Percentiles rank a stretch among this genome's conserved stretches.
phyloP scores from a whole-genome alignment of 768 basidiomycete species.

The Kwoniella dendrophila region DNA sequence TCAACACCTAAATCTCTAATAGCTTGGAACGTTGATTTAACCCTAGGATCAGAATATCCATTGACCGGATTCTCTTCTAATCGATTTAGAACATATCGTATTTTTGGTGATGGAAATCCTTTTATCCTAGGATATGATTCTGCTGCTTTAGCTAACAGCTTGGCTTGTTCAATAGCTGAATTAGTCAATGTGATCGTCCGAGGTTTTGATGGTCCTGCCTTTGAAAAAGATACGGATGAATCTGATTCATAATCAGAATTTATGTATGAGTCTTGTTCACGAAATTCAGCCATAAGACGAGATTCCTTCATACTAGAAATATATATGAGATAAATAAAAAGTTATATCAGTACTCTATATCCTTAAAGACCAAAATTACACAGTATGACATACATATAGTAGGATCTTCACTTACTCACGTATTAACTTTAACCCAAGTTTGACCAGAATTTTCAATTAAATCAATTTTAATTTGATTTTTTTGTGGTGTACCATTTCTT shows the following conservation, averaged over 20 bases:
- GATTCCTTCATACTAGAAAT: conserved; percentile 70
- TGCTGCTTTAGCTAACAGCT: conserved; percentile 69
- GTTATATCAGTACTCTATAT: not conserved
- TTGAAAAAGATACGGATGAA: not conserved
- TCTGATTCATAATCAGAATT: conserved; percentile 64
- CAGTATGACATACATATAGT: not conserved
- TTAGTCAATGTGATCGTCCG: conserved; percentile 63
- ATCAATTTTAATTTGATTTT: conserved; percentile 67
- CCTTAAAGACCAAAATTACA: no score
- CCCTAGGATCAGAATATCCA: conserved; percentile 59
- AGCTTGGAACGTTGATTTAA: conserved; percentile 64
- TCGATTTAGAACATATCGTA: conserved; percentile 69
- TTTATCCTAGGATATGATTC: conserved; percentile 61
- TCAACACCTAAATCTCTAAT: conserved; percentile 68
- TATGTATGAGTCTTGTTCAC: conserved; percentile 79
- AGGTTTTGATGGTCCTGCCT: conserved; percentile 10
- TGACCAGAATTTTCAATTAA: conserved; percentile 74
- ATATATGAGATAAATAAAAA: not conserved
- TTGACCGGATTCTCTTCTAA: conserved; percentile 60
- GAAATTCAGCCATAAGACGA: conserved; percentile 75
- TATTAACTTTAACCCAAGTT: conserved; percentile 82
- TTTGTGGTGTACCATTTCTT: no score
- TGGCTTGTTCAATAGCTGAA: conserved; percentile 71
- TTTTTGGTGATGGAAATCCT: conserved; percentile 51
- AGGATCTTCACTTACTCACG: conserved; percentile 62